Evolutionary conservation across 331 rosid genomes (phyloP), one percentile per base, ranked within the genome.

Genomic region (Saraca asoca): DNA sequence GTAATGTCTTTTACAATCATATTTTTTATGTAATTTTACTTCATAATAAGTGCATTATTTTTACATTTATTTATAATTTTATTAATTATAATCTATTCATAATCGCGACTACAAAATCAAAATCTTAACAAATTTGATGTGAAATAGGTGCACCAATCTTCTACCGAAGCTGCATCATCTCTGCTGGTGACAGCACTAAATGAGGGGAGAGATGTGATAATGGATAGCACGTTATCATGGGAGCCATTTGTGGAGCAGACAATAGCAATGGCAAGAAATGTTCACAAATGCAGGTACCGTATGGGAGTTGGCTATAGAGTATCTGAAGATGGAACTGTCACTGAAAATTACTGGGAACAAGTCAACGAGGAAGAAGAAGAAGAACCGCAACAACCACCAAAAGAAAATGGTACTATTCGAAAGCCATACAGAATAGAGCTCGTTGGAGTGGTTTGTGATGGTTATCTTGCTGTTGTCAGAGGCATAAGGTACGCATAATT

Each of bases 191-290:
- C 90, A 2, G 98, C 98, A 1, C 72, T 93, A 20, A 93, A 93
- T 29, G 87, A 90, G 44, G 98, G 98, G 48, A 66, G 96, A 24
- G 98, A 93, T 64, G 97, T 93, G 82, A 90, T 86, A 60, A 78
- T 93, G 90, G 98, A 93, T 64, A 90, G 96, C 46, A 93, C 98
- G 7, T 80, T 90, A 31, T 88, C 98, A 9, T 90, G 98, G 98
- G 86, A 42, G 14, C 96, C 98, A 15, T 93, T 87, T 52, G 84
- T 90, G 17, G 82, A 79, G 77, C 96, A 93, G 71, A 93, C 95
- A 0, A 86, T 93, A 13, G 84, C 73, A 6, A 93, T 93, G 98
- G 88, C 86, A 17, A 82, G 95, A 64, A 83, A 83, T 37, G 87
- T 93, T 73, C 97, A 93, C 81, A 90, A 80, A 58, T 52, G 51